Percentiles rank a stretch among this genome's conserved stretches.
These are phyloP conservation scores for Suhomyces anneliseae DNA, from an alignment of 1,139 yeast genomes.

Conservation along the genomic window DNA sequence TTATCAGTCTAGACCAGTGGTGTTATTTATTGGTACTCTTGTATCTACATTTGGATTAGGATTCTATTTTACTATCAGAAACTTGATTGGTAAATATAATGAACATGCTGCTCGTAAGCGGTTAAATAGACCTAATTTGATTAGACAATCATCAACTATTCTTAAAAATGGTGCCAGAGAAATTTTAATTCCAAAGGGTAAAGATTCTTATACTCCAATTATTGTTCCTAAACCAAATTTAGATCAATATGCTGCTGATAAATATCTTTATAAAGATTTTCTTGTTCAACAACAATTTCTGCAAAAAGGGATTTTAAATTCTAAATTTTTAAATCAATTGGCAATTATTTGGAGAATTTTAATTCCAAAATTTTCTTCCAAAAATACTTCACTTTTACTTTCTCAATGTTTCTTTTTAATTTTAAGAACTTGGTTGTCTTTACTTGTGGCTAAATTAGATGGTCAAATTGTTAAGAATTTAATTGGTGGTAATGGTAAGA, in stretches of 20 bases:
- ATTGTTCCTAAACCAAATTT: conserved; percentile 58
- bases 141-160: conserved; percentile 44
- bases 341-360: conserved; percentile 77
- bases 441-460: conserved; percentile 83
- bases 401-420: conserved; percentile 76
- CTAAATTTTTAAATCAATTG: conserved; percentile 71
- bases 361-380: conserved; percentile 70
- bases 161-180: conserved; percentile 57
- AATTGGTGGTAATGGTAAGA: conserved; percentile 77
- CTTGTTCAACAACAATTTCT: conserved; percentile 38
- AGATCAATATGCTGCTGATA: conserved; percentile 69
- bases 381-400: conserved; percentile 63
- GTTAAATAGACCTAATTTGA: conserved; percentile 38
- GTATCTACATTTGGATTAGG: conserved; percentile 48
- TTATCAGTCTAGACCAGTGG: conserved; percentile 47
- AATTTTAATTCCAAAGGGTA: conserved; percentile 54
- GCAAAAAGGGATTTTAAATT: conserved; percentile 49
- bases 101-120: conserved; percentile 30
- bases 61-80: conserved; percentile 33
- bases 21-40: conserved; percentile 43
- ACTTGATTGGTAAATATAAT: conserved; percentile 31
- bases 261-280: conserved; percentile 58
- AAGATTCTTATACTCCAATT: conserved; percentile 43
- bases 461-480: conserved; percentile 91
- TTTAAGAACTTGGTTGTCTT: conserved; percentile 82